phyloP scores from a whole-genome alignment of 1,284 basidiomycete genomes.

The Rhodotorula sp. region DNA sequence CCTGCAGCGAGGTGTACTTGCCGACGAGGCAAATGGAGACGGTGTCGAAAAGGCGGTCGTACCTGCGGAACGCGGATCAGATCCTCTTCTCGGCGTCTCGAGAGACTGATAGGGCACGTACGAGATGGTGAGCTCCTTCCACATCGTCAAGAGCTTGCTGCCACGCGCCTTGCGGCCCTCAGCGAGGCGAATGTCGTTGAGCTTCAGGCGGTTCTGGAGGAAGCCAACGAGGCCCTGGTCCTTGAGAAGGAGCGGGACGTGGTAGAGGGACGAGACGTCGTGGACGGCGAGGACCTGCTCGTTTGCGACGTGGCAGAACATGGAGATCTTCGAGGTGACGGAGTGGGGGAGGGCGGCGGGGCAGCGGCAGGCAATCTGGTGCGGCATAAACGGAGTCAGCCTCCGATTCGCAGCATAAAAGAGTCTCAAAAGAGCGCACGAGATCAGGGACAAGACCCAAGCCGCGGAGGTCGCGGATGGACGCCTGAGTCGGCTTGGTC shows the following conservation, averaged over 20 bases:
- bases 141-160: constrained; percentile 66
- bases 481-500: constrained; percentile 98
- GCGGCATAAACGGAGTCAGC: constrained; percentile 52
- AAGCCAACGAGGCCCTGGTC: constrained; percentile 89
- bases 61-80: constrained; percentile 44
- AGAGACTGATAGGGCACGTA: constrained; percentile 44
- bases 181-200: constrained; percentile 63
- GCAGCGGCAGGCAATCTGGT: constrained; percentile 79
- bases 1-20: constrained; percentile 95
- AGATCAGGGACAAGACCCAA: constrained; percentile 91
- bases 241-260: constrained; percentile 89
- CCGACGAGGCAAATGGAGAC: constrained; percentile 92
- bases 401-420: background rate
- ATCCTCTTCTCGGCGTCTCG: background rate
- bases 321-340: constrained; percentile 94
- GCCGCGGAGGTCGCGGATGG: constrained; percentile 89
- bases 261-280: constrained; percentile 95
- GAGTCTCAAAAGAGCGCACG: background rate
- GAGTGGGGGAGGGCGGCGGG: constrained; percentile 68
- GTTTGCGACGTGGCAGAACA: constrained; percentile 96
- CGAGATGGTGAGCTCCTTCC: constrained; percentile 81
- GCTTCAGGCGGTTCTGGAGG: constrained; percentile 76
- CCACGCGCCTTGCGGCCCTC: constrained; percentile 66
- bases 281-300: constrained; percentile 97
- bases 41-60: constrained; percentile 88